A percentile compares a stretch with the other conserved stretches of the same genome.
These are phyloP conservation scores for Meyerozyma athensensis DNA, from an alignment of 1,139 yeast species.

Conservation along the genomic window DNA sequence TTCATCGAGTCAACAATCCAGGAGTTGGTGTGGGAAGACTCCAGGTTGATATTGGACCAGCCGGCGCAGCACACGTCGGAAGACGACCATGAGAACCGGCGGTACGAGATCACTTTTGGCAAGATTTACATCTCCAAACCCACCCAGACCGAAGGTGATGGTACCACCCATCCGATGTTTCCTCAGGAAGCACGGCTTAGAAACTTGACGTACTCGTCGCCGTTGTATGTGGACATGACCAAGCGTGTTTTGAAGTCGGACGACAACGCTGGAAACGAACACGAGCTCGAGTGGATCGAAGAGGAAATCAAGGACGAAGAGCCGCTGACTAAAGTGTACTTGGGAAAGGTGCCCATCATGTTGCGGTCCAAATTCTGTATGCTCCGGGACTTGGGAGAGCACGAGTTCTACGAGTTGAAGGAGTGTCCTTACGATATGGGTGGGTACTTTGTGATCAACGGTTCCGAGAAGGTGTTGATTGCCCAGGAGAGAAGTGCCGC, in stretches of 20 bases:
- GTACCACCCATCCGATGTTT: slow-evolving; percentile 96
- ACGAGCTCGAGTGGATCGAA: slow-evolving; percentile 72
- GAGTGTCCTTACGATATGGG: slow-evolving; percentile 99
- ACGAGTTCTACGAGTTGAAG: slow-evolving; percentile 88
- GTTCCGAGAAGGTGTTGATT: slow-evolving; percentile 95
- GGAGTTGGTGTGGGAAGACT: slow-evolving; percentile 94
- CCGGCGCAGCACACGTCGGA: slow-evolving; percentile 97
- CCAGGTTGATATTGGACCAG: slow-evolving; percentile 89
- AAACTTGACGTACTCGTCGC: slow-evolving; percentile 93
- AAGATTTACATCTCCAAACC: slow-evolving; percentile 95
- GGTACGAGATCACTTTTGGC: slow-evolving; percentile 94
- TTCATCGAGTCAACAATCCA: slow-evolving; percentile 95
- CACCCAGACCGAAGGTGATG: slow-evolving; percentile 98
- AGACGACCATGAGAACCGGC: slow-evolving; percentile 79
- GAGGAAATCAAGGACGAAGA: slow-evolving; percentile 52
- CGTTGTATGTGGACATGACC: slow-evolving; percentile 92
- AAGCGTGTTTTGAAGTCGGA: slow-evolving; percentile 83
- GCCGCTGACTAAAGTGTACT: slow-evolving; percentile 67
- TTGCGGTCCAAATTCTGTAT: slow-evolving; percentile 93
- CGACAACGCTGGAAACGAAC: slow-evolving; percentile 55
- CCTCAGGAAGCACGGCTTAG: slow-evolving; percentile 98
- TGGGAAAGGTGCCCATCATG: slow-evolving; percentile 98
- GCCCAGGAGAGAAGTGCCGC: slow-evolving; percentile 99
- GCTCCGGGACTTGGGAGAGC: slow-evolving; percentile 87
- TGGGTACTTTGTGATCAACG: slow-evolving; percentile 96